phyloP scores from a whole-genome alignment of 2,329 filamentous ascomycete species.

The Dothideomycetes sp. region DNA sequence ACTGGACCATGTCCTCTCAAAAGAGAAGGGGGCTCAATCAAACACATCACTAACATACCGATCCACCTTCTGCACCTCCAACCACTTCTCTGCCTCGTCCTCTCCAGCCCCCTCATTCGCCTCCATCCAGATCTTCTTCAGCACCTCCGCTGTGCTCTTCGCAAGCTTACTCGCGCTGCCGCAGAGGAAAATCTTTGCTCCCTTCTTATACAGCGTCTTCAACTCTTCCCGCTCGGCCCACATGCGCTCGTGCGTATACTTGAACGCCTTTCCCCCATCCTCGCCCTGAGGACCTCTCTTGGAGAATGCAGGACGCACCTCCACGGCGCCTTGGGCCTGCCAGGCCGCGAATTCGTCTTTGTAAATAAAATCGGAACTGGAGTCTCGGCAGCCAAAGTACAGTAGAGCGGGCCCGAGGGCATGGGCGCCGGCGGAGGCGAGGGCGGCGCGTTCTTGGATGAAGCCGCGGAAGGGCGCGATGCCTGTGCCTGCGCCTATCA shows the following conservation, averaged over 20 bases:
- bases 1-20: too few species aligned
- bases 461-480: slow-evolving; percentile 38
- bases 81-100: slow-evolving; percentile 26
- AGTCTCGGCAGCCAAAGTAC: slow-evolving; percentile 31
- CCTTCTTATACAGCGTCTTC: slow-evolving; percentile 30
- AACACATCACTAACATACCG: slow-evolving; percentile 34
- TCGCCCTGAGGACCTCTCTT: too few species aligned
- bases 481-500: slow-evolving; percentile 42
- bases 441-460: slow-evolving; percentile 28
- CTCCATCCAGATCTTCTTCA: slow-evolving; percentile 33
- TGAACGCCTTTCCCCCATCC: slow-evolving; percentile 16
- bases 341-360: slow-evolving; percentile 19
- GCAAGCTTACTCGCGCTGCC: slow-evolving; percentile 38
- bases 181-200: slow-evolving; percentile 53
- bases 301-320: slow-evolving; percentile 22
- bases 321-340: slow-evolving; percentile 15
- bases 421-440: slow-evolving; percentile 25
- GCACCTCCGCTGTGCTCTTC: slow-evolving; percentile 28
- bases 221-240: slow-evolving; percentile 20
- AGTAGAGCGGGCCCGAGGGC: slow-evolving; percentile 27
- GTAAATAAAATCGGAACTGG: slow-evolving; percentile 27
- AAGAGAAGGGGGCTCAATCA: slow-evolving; percentile 1
- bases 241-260: slow-evolving; percentile 27
- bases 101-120: slow-evolving; percentile 24
- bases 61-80: slow-evolving; percentile 22